Evolutionary conservation across 1,284 basidiomycete genomes (phyloP).

Genomic region (Microbotryum intermedium): DNA sequence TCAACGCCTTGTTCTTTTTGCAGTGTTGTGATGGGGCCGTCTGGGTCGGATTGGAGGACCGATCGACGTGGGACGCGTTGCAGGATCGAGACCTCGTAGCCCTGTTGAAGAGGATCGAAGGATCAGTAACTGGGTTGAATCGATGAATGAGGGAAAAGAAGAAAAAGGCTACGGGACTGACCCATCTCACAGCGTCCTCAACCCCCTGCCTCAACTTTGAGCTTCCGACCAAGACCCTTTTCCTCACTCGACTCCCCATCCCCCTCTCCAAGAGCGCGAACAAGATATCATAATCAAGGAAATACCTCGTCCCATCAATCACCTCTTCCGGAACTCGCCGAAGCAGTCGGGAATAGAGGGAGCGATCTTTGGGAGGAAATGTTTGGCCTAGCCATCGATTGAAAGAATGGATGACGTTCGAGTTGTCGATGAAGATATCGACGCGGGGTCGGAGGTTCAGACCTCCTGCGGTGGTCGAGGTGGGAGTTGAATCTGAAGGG

Average conservation of each 20-base stretch:
- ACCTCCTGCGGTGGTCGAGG: slow-evolving; percentile 2
- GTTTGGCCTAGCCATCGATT: background rate
- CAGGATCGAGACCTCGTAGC: slow-evolving; percentile 29
- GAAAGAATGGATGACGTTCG: slow-evolving; percentile 28
- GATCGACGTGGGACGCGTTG: slow-evolving; percentile 21
- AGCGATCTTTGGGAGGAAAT: too few relatives aligned
- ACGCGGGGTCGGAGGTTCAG: slow-evolving; percentile 6
- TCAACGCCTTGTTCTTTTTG: slow-evolving; percentile 64
- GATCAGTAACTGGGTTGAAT: background rate
- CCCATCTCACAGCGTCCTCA: slow-evolving; percentile 25
- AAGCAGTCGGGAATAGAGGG: too few relatives aligned
- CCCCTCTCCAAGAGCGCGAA: slow-evolving; percentile 29
- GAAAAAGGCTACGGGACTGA: background rate
- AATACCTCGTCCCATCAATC: too few relatives aligned
- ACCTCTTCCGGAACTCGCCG: too few relatives aligned
- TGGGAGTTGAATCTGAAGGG: background rate
- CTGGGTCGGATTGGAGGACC: background rate
- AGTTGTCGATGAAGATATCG: slow-evolving; percentile 30
- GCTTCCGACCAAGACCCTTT: slow-evolving; percentile 20
- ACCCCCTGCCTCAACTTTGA: slow-evolving; percentile 24
- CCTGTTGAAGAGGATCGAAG: slow-evolving; percentile 2
- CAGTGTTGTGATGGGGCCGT: background rate
- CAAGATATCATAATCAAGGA: slow-evolving; percentile 18
- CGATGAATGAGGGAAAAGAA: background rate
- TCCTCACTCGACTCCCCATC: slow-evolving; percentile 14